phyloP scores from a whole-genome alignment of 2,329 filamentous ascomycete genomes.

The Pseudogymnoascus sp. region DNA sequence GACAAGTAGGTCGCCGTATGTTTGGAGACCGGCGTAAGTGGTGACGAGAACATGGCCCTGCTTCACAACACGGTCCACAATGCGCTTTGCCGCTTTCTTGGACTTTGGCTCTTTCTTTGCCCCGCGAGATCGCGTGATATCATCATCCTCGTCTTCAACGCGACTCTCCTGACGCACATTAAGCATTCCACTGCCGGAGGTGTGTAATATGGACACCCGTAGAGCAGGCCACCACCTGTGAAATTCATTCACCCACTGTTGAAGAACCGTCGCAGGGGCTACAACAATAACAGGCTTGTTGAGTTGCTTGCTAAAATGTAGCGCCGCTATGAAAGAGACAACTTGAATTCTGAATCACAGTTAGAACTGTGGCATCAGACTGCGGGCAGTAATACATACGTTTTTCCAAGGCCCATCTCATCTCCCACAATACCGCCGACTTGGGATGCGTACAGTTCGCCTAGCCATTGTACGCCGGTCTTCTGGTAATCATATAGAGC shows the following conservation, averaged over 20 bases:
- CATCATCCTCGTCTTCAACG: constrained; percentile 47
- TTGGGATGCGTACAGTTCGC: constrained; percentile 80
- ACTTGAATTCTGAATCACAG: constrained; percentile 42
- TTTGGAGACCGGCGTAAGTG: constrained; percentile 92
- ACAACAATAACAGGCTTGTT: constrained; percentile 83
- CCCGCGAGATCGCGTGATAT: constrained; percentile 37
- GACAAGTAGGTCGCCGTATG: constrained; percentile 75
- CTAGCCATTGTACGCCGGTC: constrained; percentile 92
- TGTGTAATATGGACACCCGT: constrained; percentile 88
- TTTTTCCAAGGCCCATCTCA: constrained; percentile 99
- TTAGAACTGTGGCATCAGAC: constrained; percentile 13
- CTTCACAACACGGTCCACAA: constrained; percentile 73
- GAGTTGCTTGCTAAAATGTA: constrained; percentile 86
- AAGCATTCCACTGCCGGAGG: constrained; percentile 93
- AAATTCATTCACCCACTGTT: constrained; percentile 98
- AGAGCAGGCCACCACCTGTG: constrained; percentile 99
- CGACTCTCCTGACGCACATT: constrained; percentile 62
- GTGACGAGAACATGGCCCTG: constrained; percentile 92
- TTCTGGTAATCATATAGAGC: constrained; percentile 96
- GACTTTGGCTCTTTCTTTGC: constrained; percentile 43
- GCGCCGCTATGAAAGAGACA: constrained; percentile 73
- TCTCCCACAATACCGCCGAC: constrained; percentile 94
- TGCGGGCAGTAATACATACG: constrained; percentile 29
- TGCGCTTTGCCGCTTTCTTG: constrained; percentile 64
- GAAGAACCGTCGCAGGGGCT: constrained; percentile 87